Evolutionary conservation across 140 eudicot species (phyloP).

Genomic region (Bidens hawaiensis): DNA sequence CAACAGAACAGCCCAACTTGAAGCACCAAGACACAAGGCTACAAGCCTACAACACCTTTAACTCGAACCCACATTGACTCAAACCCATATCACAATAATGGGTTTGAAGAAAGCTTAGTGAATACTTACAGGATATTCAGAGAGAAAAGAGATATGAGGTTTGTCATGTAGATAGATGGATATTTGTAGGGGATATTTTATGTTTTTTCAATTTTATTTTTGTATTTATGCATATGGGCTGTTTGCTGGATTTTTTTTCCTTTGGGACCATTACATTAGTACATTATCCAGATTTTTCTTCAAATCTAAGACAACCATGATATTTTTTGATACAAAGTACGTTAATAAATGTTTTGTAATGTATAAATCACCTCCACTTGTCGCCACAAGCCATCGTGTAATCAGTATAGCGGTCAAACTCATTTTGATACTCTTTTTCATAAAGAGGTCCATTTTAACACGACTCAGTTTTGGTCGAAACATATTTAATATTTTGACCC

Average conservation of each 20-base stretch:
- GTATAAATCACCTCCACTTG: too few species aligned
- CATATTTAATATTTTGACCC: too few species aligned
- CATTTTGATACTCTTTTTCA: too few species aligned
- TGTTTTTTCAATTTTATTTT: neutral
- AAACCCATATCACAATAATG: neutral
- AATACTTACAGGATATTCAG: neutral
- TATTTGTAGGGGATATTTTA: neutral
- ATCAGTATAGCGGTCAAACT: too few species aligned
- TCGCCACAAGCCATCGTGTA: too few species aligned
- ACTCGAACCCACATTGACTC: too few species aligned
- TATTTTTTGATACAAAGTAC: too few species aligned
- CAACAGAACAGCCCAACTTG: neutral
- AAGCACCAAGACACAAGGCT: neutral
- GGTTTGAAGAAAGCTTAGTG: neutral
- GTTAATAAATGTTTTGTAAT: too few species aligned
- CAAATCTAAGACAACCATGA: neutral
- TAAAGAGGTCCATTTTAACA: too few species aligned
- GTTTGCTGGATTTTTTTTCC: neutral
- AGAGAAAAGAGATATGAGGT: neutral
- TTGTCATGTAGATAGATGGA: neutral
- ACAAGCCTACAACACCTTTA: too few species aligned
- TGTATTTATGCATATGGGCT: neutral
- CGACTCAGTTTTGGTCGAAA: too few species aligned
- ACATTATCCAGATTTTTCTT: neutral
- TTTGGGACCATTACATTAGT: constrained; percentile 4